Base-by-base conservation (phyloP, 495 filamentous ascomycete species). In the Tuber borchii region DNA sequence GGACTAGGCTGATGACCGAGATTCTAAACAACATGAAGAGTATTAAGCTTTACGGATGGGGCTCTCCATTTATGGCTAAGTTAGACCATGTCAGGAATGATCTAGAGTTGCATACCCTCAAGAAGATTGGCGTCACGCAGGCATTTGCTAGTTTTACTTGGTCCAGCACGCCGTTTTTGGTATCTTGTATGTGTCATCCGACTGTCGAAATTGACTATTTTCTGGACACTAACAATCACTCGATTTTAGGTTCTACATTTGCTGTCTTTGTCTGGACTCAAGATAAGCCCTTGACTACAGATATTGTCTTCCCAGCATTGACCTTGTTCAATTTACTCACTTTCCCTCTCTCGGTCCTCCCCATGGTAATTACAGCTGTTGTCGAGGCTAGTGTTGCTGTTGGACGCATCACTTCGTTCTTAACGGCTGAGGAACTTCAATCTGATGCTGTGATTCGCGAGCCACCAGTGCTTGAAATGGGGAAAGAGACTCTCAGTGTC, bases 1-100 rank as follows among this genome's bases (percentile, higher is more conserved):
- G 96, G 77, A 97, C 95, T 40, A 87, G 95, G 46, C 84, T 99
- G 73, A 97, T 97, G 88, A 95, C 96, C 9, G 96, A 99, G 86
- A 98, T 99, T 76, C 85, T 98, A 81, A 98, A 98, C 87, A 97
- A 97, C 84, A 97, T 98, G 90, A 98, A 98, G 86, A 95, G 92
- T 83, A 98, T 98, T 86, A 98, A 99, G 85, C 89, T 99, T 39
- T 99, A 97, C 85, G 96, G 94, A 68, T 99, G 96, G 96, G 93
- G 94, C 56, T 90, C 89, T 39, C 93, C 96, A 37, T 99, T 98
- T 84, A 97, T 97, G 90, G 94, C 93, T 83, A 97, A 97, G 84
- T 89, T 99, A 56, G 97, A 92, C 84, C 91, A 92, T 84, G 93
- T 99, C 76, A 88, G 96, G 83, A 98, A 98, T 85, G 95, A 99